Base-by-base conservation (phyloP, 1,284 basidiomycete species). In the Boletus sp. region DNA sequence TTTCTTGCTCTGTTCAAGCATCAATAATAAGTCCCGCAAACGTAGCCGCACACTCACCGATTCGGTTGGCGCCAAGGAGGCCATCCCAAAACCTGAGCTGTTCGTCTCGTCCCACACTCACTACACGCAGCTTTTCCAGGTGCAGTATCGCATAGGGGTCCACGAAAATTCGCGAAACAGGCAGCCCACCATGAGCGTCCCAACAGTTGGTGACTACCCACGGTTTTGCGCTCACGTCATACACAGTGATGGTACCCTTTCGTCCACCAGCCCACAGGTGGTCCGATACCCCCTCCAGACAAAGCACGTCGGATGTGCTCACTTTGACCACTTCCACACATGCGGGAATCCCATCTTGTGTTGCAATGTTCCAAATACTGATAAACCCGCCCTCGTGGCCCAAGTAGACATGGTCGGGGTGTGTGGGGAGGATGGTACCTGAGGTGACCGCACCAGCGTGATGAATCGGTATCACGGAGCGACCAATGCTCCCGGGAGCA, bases 371-470 rank as follows among this genome's bases (percentile, higher is more conserved):
- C 94, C 95, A 98, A 14, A 95, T 78, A 1, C 88, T 89, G 62
- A 98, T 81, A 67, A 83, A 90, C 0, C 97, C 97, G 48, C 92
- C 94, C 74, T 98, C 96, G 69, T 99, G 97, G 0, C 93, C 95
- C n/a, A 99, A 80, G 69, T 89, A 98, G 33, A 94, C 89, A 23
- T 79, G 76, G 2, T 83, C 80, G 0, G 89, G 87, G 14, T 84
- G 78, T 0, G 88, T 82, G 0, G 93, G 90, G 8, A 98, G 76
- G 28, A 93, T 78, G 0, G 95, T 86, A 0, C 90, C 94, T 31
- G 88, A 86, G 0, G 91, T 93, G 17, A 97, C 91, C 0, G 90
- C 81, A 1, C 96, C 96, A 52, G 91, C 79, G 62, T 85, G 80
- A 66, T 91, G 87, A 27, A 74, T 80, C 5, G 83, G 86, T 55